Conservation (phyloP, 2,329 filamentous ascomycete genomes). For the Aschersonia sp. region DNA sequence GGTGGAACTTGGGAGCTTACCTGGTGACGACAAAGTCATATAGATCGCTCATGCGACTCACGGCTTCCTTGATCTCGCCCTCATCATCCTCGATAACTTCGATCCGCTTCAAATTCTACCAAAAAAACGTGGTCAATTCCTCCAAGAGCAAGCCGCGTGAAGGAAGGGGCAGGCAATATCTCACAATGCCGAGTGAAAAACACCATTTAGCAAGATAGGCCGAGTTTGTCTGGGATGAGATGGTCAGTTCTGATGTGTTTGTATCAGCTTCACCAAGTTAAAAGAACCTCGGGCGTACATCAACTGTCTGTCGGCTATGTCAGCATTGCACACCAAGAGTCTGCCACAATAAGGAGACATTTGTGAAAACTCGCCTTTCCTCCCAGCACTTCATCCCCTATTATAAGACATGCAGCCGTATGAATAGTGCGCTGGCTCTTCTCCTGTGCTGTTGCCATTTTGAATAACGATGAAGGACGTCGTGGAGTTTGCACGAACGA, state of each 20-base stretch:
- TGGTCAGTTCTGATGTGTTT: background rate
- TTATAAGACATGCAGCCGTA: conserved; percentile 84
- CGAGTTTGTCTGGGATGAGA: conserved; percentile 41
- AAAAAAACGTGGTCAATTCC: too few species aligned
- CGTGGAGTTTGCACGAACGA: conserved; percentile 16
- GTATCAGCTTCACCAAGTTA: background rate
- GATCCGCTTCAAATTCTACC: conserved; percentile 59
- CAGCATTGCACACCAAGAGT: too few species aligned
- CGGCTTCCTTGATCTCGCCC: conserved; percentile 75
- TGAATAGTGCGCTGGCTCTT: conserved; percentile 56
- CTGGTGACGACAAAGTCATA: conserved; percentile 94
- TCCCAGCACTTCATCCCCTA: conserved; percentile 91
- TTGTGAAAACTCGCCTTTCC: conserved; percentile 54
- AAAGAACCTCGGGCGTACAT: conserved; percentile 16
- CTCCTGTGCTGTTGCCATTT: conserved; percentile 29
- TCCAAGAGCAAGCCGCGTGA: too few species aligned
- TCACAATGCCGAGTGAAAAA: conserved; percentile 45
- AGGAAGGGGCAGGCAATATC: conserved; percentile 5
- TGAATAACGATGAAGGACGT: conserved; percentile 10
- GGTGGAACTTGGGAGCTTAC: conserved; percentile 13
- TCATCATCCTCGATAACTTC: conserved; percentile 94
- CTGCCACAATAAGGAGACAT: too few species aligned
- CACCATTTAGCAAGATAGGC: conserved; percentile 51
- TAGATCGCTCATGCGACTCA: conserved; percentile 68
- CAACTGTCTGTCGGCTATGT: conserved; percentile 16